These are phyloP conservation scores for Mrakia blollopis DNA, from an alignment of 768 basidiomycete genomes.

Conservation along the genomic window DNA sequence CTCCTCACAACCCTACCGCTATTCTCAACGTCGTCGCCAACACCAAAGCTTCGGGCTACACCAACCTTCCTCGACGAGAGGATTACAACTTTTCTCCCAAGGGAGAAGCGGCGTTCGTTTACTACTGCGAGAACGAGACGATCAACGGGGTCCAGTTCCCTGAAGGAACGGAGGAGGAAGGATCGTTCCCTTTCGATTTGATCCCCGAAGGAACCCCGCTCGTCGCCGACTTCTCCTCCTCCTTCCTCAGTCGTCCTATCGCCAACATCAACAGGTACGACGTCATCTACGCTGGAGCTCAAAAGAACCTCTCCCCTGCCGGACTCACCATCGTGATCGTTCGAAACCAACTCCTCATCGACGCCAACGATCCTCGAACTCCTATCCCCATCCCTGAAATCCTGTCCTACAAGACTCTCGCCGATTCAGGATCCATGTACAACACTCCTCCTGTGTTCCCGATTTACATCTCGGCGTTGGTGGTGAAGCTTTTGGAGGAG, in stretches of 20 bases:
- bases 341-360: conserved; percentile 75
- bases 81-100: conserved; percentile 64
- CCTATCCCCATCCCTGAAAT: conserved; percentile 63
- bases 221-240: conserved; percentile 91
- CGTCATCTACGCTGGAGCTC: conserved; percentile 91
- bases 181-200: conserved; percentile 76
- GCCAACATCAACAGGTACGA: conserved; percentile 82
- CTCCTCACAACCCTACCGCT: conserved; percentile 37
- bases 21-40: conserved; percentile 61
- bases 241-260: conserved; percentile 93
- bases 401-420: conserved; percentile 75
- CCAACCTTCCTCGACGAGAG: conserved; percentile 68
- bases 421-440: conserved; percentile 68
- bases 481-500: conserved; percentile 58
- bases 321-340: conserved; percentile 91
- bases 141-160: conserved; percentile 90
- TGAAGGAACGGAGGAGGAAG: conserved; percentile 52
- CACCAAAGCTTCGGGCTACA: conserved; percentile 57
- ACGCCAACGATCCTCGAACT: conserved; percentile 69
- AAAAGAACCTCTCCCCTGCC: conserved; percentile 95
- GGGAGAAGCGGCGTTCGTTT: conserved; percentile 76
- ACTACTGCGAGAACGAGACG: conserved; percentile 99
- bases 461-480: conserved; percentile 83
- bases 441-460: conserved; percentile 91
- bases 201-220: conserved; percentile 63